Percentiles rank a stretch among this genome's conserved stretches.
phyloP scores from a whole-genome alignment of 306 rosid species.

The Benincasa hispida region DNA sequence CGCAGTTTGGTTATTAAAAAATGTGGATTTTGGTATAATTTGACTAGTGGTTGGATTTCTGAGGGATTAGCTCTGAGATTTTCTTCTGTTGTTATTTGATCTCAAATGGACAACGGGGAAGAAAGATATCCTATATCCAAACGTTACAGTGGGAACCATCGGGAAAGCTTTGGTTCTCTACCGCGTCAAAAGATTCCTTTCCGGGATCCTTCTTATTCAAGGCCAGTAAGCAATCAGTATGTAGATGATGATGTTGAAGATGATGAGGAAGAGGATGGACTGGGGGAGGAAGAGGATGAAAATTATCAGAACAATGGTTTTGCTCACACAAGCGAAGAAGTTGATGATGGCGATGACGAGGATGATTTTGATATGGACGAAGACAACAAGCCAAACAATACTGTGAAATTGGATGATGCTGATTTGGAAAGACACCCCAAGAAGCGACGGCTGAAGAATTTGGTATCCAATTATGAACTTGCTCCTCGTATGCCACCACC shows the following conservation, averaged over 20 bases:
- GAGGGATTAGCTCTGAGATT: neutral
- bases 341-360: constrained; percentile 26
- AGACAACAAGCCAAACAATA: constrained; percentile 24
- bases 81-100: neutral
- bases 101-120: constrained; percentile 59
- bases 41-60: neutral
- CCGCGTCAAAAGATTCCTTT: constrained; percentile 6
- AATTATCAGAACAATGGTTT: constrained; percentile 32
- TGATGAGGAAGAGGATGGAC: constrained; percentile 29
- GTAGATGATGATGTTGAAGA: constrained; percentile 32
- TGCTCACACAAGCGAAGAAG: constrained; percentile 19
- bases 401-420: constrained; percentile 24
- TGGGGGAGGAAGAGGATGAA: constrained; percentile 38
- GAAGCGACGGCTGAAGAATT: constrained; percentile 62
- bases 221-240: constrained; percentile 21
- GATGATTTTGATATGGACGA: constrained; percentile 16
- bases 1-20: neutral
- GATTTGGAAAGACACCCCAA: constrained; percentile 52
- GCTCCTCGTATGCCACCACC: constrained; percentile 49
- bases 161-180: neutral
- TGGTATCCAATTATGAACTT: constrained; percentile 64
- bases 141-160: neutral
- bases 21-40: neutral
- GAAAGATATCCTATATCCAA: constrained; percentile 19
- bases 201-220: constrained; percentile 31